Conservation (phyloP, 2,329 filamentous ascomycete genomes). For the Cylindrodendrum hubeiense region DNA sequence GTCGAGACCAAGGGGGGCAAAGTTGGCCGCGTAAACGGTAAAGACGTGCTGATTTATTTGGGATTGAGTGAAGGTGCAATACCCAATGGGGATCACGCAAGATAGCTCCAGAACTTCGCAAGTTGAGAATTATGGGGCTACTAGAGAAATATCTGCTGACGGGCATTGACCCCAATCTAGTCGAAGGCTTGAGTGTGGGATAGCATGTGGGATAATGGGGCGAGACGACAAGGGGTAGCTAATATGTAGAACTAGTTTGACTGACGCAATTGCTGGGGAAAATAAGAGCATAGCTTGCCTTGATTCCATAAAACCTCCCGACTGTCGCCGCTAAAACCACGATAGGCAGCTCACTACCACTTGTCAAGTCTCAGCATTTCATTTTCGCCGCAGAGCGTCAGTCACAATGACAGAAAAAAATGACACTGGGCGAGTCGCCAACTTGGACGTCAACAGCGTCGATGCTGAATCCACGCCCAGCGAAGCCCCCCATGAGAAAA, state of each 20-base stretch:
- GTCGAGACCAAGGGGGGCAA: not conserved
- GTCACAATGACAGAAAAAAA: conserved; percentile 1
- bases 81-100: conserved; percentile 12
- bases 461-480: conserved; percentile 2
- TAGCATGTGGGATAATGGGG: conserved; percentile 14
- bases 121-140: not conserved
- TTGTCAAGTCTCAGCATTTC: not conserved
- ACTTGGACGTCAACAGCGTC: conserved; percentile 8
- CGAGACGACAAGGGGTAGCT: conserved; percentile 1
- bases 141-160: not conserved
- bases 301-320: not conserved
- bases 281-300: conserved; percentile 31
- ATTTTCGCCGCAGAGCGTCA: not conserved
- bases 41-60: not conserved
- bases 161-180: not conserved
- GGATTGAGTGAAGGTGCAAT: conserved; percentile 9
- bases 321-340: not conserved
- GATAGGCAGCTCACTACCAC: not conserved
- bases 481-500: not conserved
- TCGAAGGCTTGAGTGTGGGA: not conserved
- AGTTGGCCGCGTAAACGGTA: not conserved
- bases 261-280: conserved; percentile 37
- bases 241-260: conserved; percentile 5
- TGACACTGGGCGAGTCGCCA: not conserved
- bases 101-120: not conserved